A percentile compares a stretch with the other conserved stretches of the same genome.
phyloP scores from a whole-genome alignment of 805 yeast species.

The Dipodascopsis tothii region DNA sequence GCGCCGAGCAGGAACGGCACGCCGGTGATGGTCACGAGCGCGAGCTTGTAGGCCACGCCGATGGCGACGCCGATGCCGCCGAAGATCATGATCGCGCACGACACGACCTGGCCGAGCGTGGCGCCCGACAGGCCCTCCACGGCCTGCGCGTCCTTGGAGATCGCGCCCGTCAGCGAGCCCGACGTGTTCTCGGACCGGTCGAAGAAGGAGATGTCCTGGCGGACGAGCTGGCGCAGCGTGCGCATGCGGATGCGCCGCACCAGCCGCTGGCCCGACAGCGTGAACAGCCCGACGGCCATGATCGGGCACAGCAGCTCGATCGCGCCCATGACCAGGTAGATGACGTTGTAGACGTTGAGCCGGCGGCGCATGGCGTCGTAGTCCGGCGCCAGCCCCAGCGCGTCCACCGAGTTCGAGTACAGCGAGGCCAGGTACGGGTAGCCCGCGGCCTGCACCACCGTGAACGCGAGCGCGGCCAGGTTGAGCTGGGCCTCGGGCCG shows the following conservation, averaged over 20 bases:
- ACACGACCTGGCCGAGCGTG: slow-evolving; percentile 27
- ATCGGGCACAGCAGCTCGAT: slow-evolving; percentile 30
- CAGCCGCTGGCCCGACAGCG: slow-evolving; percentile 24
- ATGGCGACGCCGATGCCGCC: slow-evolving; percentile 37
- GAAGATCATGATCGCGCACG: slow-evolving; percentile 32
- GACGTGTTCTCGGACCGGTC: slow-evolving; percentile 26
- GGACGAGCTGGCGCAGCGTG: slow-evolving; percentile 25
- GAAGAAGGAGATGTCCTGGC: slow-evolving; percentile 29
- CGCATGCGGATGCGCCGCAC: slow-evolving; percentile 27
- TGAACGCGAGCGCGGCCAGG: slow-evolving; percentile 11
- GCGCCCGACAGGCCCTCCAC: slow-evolving; percentile 29
- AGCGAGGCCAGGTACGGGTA: slow-evolving; percentile 33
- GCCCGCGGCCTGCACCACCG: slow-evolving; percentile 18
- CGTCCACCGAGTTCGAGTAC: slow-evolving; percentile 31
- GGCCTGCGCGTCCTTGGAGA: slow-evolving; percentile 29
- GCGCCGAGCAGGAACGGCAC: slow-evolving; percentile 34
- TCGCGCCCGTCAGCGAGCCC: slow-evolving; percentile 26
- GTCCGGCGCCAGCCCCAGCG: slow-evolving; percentile 31
- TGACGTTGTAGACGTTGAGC: slow-evolving; percentile 34
- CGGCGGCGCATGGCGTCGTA: slow-evolving; percentile 29
- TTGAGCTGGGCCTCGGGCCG: slow-evolving; percentile 15
- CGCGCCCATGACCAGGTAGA: slow-evolving; percentile 35
- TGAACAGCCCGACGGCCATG: slow-evolving; percentile 19
- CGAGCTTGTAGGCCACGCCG: slow-evolving; percentile 36
- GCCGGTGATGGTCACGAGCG: slow-evolving; percentile 36